Conservation (phyloP, 768 basidiomycete genomes). For the Pholiota molesta region DNA sequence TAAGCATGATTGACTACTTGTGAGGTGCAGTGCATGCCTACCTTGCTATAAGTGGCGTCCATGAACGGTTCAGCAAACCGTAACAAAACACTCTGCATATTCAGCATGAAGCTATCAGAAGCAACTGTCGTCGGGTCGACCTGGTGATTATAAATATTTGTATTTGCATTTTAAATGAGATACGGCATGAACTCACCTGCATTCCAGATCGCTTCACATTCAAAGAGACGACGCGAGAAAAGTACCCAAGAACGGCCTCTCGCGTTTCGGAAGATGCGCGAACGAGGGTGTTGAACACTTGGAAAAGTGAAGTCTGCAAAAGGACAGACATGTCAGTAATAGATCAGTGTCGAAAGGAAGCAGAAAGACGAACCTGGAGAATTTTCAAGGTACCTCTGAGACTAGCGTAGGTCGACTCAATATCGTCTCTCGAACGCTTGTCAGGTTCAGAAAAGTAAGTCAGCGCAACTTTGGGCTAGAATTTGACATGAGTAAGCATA, state of each 20-base stretch:
- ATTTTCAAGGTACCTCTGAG: conserved; percentile 85
- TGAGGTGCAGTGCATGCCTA: conserved; percentile 24
- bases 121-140: conserved; percentile 87
- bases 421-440: conserved; percentile 70
- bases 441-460: conserved; percentile 87
- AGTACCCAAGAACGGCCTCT: conserved; percentile 83
- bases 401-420: conserved; percentile 84
- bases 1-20: conserved; percentile 2
- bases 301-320: conserved; percentile 67
- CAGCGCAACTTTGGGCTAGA: conserved; percentile 72
- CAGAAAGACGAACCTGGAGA: conserved; percentile 61
- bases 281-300: conserved; percentile 86
- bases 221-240: conserved; percentile 70
- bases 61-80: conserved; percentile 94
- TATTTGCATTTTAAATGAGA: background rate
- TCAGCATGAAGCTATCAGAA: conserved; percentile 91
- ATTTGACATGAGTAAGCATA: conserved; percentile 11
- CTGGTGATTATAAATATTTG: conserved; percentile 34
- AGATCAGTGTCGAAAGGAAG: background rate
- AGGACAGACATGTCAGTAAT: background rate
- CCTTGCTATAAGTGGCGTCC: conserved; percentile 90
- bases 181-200: conserved; percentile 52
- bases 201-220: conserved; percentile 91
- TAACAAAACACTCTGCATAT: conserved; percentile 80
- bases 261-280: conserved; percentile 77